phyloP scores from a whole-genome alignment of 768 basidiomycete genomes.

The Amanita muscaria region DNA sequence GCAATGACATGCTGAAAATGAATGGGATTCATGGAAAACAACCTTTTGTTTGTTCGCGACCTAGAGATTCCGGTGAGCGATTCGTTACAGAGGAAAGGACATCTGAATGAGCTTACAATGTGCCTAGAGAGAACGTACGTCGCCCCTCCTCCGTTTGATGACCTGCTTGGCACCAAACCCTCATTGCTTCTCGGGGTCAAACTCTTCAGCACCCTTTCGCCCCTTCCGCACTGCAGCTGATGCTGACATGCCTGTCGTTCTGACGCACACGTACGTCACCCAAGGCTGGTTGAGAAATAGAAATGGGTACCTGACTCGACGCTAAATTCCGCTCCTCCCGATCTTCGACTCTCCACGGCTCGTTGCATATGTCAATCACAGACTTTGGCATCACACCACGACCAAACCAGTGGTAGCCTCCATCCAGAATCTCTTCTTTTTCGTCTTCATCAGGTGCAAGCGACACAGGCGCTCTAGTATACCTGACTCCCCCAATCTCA shows the following conservation, averaged over 20 bases:
- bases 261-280: constrained; percentile 19
- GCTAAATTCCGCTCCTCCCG: too few relatives aligned
- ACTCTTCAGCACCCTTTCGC: constrained; percentile 37
- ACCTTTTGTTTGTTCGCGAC: too few relatives aligned
- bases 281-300: neutral
- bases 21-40: too few relatives aligned
- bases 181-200: constrained; percentile 67
- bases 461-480: constrained; percentile 61
- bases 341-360: constrained; percentile 66
- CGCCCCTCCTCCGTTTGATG: constrained; percentile 21
- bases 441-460: constrained; percentile 39
- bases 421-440: constrained; percentile 13
- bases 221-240: constrained; percentile 37
- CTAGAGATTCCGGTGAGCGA: too few relatives aligned
- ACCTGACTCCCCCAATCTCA: constrained; percentile 73
- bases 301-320: constrained; percentile 51
- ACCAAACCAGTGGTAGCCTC: constrained; percentile 48
- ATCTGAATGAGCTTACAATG: constrained; percentile 34
- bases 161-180: constrained; percentile 57
- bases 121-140: too few relatives aligned
- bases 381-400: constrained; percentile 89
- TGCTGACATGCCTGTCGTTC: constrained; percentile 70
- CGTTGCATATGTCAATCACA: constrained; percentile 90
- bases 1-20: too few relatives aligned
- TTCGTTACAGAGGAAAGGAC: too few relatives aligned